Evolutionary conservation across 257 asterid species (phyloP), one percentile per base, ranked within the genome.

Genomic region (Petrea volubilis): DNA sequence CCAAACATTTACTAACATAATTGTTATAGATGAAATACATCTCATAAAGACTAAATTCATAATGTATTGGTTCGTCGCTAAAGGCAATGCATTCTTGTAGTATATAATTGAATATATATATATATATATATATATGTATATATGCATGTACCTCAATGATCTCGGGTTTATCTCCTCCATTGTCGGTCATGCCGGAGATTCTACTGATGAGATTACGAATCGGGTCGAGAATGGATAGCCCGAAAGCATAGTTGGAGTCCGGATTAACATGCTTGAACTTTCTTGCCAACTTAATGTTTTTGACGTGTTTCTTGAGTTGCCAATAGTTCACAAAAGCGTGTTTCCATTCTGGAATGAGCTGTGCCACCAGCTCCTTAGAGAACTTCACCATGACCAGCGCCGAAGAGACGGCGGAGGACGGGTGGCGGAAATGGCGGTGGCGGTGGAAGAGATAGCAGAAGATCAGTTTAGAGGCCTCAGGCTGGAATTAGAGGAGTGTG

Each of bases 311-410:
- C 73, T 90, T 90, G 1, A 90, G 86, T 17, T 70, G 83, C 93
- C 97, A 88, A 31, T 90, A 90, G 44, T 90, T 81, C 2, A 90
- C 85, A 68, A 88, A 88, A 1, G 96, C 97, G 12, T 90, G 92
- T 20, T 86, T 90, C 97, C 97, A 90, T 75, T 90, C 97, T 17
- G 97, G 97, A 7, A 90, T 90, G 49, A 90, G 89, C 50, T 90
- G 92, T 7, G 97, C 97, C 74, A 88, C 97, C 0, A 90, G 85
- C 76, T 88, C 89, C 57, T 88, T 90, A 3, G 97, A 90, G 73
- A 90, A 90, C 82, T 90, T 90, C 59, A 90, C 97, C 97, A 90
- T 90, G n/a, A 20, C 15, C 1, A 9, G 33, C n/a, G 58, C 0
- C n/a, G n/a, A n/a, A n/a, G n/a, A n/a, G 46, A 46, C 0, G 68